Conservation (phyloP, 176 grass and related monocot genomes). For the Lolium rigidum region DNA sequence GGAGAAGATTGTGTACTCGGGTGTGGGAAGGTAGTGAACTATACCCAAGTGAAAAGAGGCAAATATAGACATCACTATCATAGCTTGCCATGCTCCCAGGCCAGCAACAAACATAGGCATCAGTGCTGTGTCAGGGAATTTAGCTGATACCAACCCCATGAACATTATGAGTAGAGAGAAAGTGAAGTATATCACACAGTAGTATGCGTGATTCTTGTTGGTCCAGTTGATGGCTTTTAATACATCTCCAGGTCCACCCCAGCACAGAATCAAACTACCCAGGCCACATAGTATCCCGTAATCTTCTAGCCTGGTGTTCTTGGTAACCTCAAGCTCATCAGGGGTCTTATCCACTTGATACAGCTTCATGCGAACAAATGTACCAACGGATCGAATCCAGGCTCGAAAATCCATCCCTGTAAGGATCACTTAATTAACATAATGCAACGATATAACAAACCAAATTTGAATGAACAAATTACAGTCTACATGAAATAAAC, state of each 20-base stretch:
- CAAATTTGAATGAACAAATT: background rate
- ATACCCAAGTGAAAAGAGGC: background rate
- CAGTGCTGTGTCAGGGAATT: background rate
- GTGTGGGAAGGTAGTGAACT: background rate
- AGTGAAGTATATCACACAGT: background rate
- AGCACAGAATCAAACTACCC: background rate
- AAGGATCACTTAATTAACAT: background rate
- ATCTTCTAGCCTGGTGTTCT: background rate
- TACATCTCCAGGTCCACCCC: background rate
- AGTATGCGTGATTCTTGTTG: background rate
- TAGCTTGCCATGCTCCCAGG: background rate
- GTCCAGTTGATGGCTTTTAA: background rate
- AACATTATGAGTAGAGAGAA: background rate
- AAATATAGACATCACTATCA: background rate
- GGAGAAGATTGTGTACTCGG: background rate
- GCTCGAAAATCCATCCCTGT: background rate
- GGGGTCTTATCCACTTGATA: background rate
- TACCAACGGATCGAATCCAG: background rate
- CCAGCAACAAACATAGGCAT: background rate
- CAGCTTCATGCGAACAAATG: background rate
- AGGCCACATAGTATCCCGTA: background rate
- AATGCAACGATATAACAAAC: background rate
- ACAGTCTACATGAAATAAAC: background rate
- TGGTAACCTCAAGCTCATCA: background rate
- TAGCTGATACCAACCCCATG: background rate